Conservation (phyloP, 495 filamentous ascomycete species). For the Saxophila tyrrhenica region DNA sequence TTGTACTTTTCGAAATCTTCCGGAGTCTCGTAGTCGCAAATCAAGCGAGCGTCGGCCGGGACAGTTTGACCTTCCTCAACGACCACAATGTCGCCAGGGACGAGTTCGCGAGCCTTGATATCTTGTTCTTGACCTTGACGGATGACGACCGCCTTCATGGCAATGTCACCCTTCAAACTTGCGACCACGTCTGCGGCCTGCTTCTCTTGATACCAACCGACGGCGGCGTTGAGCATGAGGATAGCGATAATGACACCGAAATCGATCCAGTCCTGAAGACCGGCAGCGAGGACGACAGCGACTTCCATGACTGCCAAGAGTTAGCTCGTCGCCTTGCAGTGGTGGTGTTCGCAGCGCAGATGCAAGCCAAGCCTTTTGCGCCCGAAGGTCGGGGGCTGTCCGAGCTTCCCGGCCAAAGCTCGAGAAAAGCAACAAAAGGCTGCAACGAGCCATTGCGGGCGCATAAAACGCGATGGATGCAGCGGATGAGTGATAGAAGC, state of each 20-base stretch:
- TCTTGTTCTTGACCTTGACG: constrained; percentile 60
- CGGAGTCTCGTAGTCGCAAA: constrained; percentile 63
- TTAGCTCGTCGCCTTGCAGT: constrained; percentile 1
- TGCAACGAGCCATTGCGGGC: constrained; percentile 9
- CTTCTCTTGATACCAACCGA: constrained; percentile 83
- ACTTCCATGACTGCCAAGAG: constrained; percentile 63
- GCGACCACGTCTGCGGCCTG: constrained; percentile 77
- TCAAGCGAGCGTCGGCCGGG: constrained; percentile 62
- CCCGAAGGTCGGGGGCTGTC: constrained; percentile 3
- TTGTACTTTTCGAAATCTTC: constrained; percentile 62
- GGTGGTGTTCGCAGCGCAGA: neutral
- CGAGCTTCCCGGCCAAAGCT: constrained; percentile 16
- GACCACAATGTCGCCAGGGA: constrained; percentile 71
- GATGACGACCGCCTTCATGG: constrained; percentile 62
- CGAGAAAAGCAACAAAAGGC: constrained; percentile 11
- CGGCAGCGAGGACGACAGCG: constrained; percentile 66
- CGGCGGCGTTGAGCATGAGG: constrained; percentile 64
- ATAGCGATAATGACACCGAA: constrained; percentile 78
- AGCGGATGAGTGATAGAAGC: constrained; percentile 1
- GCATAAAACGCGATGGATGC: constrained; percentile 15
- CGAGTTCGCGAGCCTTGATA: constrained; percentile 68
- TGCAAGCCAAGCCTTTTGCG: constrained; percentile 14
- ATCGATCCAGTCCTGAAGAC: constrained; percentile 72
- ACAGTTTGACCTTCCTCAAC: constrained; percentile 68
- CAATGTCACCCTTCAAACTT: constrained; percentile 71